Evolutionary conservation across 2,329 filamentous ascomycete species (phyloP).

Genomic region (Metarhizium robertsii): DNA sequence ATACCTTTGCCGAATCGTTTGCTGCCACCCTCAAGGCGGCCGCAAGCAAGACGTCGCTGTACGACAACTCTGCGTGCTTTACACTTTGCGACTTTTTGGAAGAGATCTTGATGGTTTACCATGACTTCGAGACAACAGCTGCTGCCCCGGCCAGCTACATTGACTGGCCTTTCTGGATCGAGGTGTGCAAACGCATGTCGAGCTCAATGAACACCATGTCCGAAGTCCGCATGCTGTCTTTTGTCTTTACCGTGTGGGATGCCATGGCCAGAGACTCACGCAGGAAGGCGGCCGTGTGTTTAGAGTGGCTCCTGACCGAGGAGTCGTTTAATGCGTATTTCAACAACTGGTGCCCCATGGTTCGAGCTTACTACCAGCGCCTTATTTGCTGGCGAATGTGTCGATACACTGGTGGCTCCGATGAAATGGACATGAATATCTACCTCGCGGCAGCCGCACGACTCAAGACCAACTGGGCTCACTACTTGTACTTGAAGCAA

Average conservation of each 20-base stretch:
- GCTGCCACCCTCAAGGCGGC: conserved; percentile 63
- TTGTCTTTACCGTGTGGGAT: conserved; percentile 75
- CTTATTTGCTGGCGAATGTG: conserved; percentile 84
- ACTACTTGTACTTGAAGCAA: conserved; percentile 68
- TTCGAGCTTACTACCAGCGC: conserved; percentile 85
- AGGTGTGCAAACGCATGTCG: conserved; percentile 70
- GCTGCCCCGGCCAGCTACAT: conserved; percentile 36
- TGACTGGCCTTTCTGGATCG: conserved; percentile 79
- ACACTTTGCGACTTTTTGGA: conserved; percentile 88
- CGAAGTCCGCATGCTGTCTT: conserved; percentile 74
- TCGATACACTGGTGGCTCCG: conserved; percentile 59
- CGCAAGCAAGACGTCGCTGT: conserved; percentile 67
- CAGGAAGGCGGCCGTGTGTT: conserved; percentile 61
- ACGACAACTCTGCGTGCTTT: conserved; percentile 76
- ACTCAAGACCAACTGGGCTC: conserved; percentile 65
- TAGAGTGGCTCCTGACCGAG: conserved; percentile 66
- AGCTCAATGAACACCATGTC: conserved; percentile 82
- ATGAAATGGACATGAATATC: conserved; percentile 59
- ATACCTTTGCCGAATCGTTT: conserved; percentile 70
- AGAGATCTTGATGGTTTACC: conserved; percentile 61
- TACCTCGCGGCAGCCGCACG: conserved; percentile 58
- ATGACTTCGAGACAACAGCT: conserved; percentile 34
- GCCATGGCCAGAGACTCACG: conserved; percentile 54
- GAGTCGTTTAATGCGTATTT: conserved; percentile 73
- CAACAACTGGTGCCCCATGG: conserved; percentile 94